Conservation (phyloP, 2,329 filamentous ascomycete species). For the Fusarium illudens region DNA sequence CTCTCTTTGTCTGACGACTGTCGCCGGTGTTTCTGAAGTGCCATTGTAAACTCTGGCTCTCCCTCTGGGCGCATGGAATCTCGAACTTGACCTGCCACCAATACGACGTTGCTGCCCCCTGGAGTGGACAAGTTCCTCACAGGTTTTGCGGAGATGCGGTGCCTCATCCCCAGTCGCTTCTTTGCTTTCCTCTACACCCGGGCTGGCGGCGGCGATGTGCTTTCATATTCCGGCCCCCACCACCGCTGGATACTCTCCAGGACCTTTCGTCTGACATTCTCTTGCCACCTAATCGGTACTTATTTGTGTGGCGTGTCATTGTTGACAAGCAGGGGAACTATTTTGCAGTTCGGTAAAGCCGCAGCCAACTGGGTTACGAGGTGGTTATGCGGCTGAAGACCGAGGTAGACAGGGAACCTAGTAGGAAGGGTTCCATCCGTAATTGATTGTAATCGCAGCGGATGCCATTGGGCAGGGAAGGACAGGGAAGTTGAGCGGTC, state of each 20-base stretch:
- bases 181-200: not conserved
- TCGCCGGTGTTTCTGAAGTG: not conserved
- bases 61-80: not conserved
- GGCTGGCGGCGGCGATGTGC: not conserved
- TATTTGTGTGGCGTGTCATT: not conserved
- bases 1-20: not conserved
- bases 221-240: not conserved
- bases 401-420: not conserved
- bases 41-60: not conserved
- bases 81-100: not conserved
- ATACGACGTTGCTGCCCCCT: not conserved
- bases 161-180: not conserved
- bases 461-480: slow-evolving; percentile 28
- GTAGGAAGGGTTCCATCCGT: not conserved
- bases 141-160: not conserved
- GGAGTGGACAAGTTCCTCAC: not conserved
- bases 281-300: not conserved
- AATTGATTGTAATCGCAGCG: slow-evolving; percentile 31
- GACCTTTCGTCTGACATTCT: not conserved
- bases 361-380: slow-evolving; percentile 1
- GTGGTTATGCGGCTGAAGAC: slow-evolving; percentile 28
- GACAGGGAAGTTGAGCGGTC: slow-evolving; percentile 30
- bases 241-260: not conserved
- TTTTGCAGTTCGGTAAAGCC: not conserved
- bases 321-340: not conserved